These are phyloP conservation scores for Alternaria conjuncta DNA, from an alignment of 2,329 filamentous ascomycete species.

Conservation along the genomic window DNA sequence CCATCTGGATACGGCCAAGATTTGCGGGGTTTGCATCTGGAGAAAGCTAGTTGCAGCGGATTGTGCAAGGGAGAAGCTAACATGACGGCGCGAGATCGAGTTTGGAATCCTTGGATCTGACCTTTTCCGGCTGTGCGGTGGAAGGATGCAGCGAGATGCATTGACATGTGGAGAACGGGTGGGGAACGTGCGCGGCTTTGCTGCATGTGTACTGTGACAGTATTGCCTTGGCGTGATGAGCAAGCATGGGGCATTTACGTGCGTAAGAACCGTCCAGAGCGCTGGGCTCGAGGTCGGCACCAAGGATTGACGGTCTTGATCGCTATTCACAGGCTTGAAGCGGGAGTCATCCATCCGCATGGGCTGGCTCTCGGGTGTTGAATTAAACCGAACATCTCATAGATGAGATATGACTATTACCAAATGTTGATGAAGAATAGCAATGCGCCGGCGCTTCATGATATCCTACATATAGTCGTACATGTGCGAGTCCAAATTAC, in stretches of 20 bases:
- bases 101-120: neutral
- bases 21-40: constrained; percentile 4
- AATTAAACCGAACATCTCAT: neutral
- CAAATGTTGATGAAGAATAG: neutral
- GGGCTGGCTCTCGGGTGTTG: neutral
- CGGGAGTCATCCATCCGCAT: neutral
- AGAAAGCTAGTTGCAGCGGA: neutral
- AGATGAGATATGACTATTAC: neutral
- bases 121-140: neutral
- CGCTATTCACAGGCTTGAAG: neutral
- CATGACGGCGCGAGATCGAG: neutral
- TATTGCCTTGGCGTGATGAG: neutral
- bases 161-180: neutral
- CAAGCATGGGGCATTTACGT: neutral
- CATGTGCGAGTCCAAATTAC: neutral
- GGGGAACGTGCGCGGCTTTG: neutral
- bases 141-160: neutral
- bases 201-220: neutral
- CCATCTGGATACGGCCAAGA: constrained; percentile 4
- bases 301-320: neutral
- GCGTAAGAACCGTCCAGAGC: neutral
- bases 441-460: neutral
- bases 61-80: neutral
- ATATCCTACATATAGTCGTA: neutral
- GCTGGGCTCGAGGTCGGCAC: neutral